phyloP scores from a whole-genome alignment of 345 rosid genomes.

The Abelmoschus esculentus region DNA sequence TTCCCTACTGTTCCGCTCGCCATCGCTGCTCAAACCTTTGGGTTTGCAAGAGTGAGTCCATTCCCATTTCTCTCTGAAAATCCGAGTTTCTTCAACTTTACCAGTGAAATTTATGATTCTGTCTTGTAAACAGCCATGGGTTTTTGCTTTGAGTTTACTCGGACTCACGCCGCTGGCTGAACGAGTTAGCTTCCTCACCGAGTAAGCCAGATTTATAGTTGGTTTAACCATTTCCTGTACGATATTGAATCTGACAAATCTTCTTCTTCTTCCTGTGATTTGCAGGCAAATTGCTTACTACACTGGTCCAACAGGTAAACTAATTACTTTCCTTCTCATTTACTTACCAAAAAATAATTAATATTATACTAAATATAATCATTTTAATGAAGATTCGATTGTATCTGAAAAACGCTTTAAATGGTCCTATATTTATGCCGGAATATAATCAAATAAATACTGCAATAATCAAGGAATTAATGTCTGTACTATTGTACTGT shows the following conservation, averaged over 20 bases:
- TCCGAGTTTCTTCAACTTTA: background rate
- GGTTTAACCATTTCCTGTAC: background rate
- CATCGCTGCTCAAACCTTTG: slow-evolving; percentile 38
- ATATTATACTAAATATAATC: too few species aligned
- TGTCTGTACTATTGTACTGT: background rate
- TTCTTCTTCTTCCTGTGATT: background rate
- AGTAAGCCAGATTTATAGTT: slow-evolving; percentile 38
- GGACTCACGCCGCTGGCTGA: slow-evolving; percentile 89
- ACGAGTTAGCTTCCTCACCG: slow-evolving; percentile 88
- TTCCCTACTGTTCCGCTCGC: slow-evolving; percentile 78
- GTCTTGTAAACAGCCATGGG: slow-evolving; percentile 52
- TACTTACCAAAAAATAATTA: background rate
- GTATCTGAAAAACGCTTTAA: background rate
- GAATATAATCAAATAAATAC: too few species aligned
- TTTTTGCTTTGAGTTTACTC: slow-evolving; percentile 73
- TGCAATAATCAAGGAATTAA: too few species aligned
- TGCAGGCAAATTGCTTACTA: slow-evolving; percentile 82
- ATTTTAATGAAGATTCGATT: background rate
- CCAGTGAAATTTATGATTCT: background rate
- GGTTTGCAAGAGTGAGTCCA: slow-evolving; percentile 52
- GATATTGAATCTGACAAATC: background rate
- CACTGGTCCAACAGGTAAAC: slow-evolving; percentile 91
- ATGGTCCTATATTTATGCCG: too few species aligned
- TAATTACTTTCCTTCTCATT: background rate
- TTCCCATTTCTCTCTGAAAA: background rate